phyloP scores from a whole-genome alignment of 305 asterid genomes.

The Fraxinus nigra region DNA sequence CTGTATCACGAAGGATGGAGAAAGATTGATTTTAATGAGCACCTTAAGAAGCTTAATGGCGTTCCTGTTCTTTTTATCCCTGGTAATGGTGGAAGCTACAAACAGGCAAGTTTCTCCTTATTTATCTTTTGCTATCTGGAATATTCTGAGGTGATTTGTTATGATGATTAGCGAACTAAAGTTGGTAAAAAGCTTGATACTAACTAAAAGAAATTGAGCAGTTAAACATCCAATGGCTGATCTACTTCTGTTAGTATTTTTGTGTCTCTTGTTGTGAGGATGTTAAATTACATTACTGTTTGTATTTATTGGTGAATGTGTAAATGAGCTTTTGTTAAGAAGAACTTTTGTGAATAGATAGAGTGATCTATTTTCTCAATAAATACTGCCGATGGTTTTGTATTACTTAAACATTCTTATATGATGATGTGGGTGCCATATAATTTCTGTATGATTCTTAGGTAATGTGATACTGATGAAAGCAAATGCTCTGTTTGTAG shows the following conservation, averaged over 20 bases:
- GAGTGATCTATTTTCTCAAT: background rate
- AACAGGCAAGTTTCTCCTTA: slow-evolving; percentile 65
- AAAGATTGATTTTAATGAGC: slow-evolving; percentile 70
- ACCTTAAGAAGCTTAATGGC: slow-evolving; percentile 68
- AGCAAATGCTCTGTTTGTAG: slow-evolving; percentile 14
- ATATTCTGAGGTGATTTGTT: background rate
- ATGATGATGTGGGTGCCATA: background rate
- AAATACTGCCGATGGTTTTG: background rate
- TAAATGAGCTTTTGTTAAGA: background rate
- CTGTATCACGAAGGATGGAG: slow-evolving; percentile 97
- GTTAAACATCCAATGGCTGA: background rate
- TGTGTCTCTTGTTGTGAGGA: background rate
- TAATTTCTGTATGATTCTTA: background rate
- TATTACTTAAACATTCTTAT: background rate
- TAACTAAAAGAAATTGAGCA: background rate
- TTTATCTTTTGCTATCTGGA: slow-evolving; percentile 9
- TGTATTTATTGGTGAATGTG: background rate
- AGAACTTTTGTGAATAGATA: slow-evolving; percentile 10
- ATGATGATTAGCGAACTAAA: background rate
- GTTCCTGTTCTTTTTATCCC: slow-evolving; percentile 96
- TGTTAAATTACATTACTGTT: slow-evolving; percentile 6
- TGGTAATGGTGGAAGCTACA: slow-evolving; percentile 98
- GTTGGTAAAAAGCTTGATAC: background rate
- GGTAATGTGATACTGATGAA: background rate
- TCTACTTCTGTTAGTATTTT: slow-evolving; percentile 1